phyloP scores from a whole-genome alignment of 441 rosid species.

The Syzygium malaccense region DNA sequence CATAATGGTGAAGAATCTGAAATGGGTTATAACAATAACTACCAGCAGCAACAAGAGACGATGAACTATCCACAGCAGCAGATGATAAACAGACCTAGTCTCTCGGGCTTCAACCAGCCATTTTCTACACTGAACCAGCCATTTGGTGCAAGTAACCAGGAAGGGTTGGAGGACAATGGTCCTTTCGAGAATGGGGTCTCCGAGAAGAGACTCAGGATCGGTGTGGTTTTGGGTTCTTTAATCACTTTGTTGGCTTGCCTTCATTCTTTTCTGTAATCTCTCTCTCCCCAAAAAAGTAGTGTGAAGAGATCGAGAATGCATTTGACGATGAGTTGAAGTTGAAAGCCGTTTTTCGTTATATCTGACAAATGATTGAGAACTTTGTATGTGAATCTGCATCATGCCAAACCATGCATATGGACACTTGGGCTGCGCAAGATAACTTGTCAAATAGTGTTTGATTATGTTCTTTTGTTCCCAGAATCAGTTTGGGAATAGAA shows the following conservation, averaged over 20 bases:
- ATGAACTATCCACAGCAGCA: conserved; percentile 9
- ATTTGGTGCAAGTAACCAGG: conserved; percentile 22
- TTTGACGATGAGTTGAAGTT: not conserved
- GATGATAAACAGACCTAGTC: conserved; percentile 24
- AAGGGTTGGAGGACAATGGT: conserved; percentile 6
- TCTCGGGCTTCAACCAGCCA: conserved; percentile 22
- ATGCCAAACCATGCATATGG: not conserved
- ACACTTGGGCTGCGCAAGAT: too few relatives aligned
- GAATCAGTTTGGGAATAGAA: too few relatives aligned
- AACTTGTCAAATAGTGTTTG: too few relatives aligned
- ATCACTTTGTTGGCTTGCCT: not conserved
- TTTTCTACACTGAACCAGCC: conserved; percentile 27
- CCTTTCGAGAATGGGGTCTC: conserved; percentile 27
- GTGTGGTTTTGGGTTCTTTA: not conserved
- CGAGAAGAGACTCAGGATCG: not conserved
- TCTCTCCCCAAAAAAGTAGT: not conserved
- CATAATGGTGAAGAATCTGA: conserved; percentile 11
- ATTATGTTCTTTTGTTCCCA: too few relatives aligned
- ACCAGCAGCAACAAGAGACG: conserved; percentile 14
- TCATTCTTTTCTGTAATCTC: not conserved
- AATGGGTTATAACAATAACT: not conserved
- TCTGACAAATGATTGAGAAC: not conserved
- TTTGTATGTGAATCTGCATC: not conserved
- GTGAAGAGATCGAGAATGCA: not conserved
- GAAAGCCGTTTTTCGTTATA: not conserved